Evolutionary conservation across 352 stramenopile species (phyloP).

Genomic region (Phytophthora vignae): DNA sequence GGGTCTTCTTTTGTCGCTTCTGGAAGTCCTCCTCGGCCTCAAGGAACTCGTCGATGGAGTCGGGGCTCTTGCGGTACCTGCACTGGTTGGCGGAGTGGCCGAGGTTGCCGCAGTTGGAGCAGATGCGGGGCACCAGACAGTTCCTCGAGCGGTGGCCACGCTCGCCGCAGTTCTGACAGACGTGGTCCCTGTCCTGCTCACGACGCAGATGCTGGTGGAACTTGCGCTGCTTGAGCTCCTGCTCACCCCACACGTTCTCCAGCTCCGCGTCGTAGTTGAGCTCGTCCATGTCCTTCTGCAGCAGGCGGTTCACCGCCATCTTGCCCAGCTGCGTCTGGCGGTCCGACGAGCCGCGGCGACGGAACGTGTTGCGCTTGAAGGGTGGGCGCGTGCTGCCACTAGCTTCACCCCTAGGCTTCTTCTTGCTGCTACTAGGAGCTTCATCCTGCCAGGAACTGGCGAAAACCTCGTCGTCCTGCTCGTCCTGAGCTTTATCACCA

Average conservation of each 20-base stretch:
- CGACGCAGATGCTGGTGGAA: slow-evolving; percentile 68
- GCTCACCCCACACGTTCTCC: slow-evolving; percentile 49
- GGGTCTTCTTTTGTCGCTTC: slow-evolving; percentile 29
- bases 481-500: slow-evolving; percentile 3
- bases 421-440: neutral
- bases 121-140: slow-evolving; percentile 81
- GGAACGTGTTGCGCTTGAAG: slow-evolving; percentile 15
- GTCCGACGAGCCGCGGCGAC: slow-evolving; percentile 21
- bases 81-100: slow-evolving; percentile 66
- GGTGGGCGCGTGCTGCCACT: neutral
- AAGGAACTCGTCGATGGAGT: slow-evolving; percentile 43
- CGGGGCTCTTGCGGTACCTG: slow-evolving; percentile 38
- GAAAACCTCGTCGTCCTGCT: slow-evolving; percentile 19
- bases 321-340: slow-evolving; percentile 22
- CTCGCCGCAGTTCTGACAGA: slow-evolving; percentile 85
- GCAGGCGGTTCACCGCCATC: slow-evolving; percentile 22
- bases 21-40: slow-evolving; percentile 27
- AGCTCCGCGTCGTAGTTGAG: slow-evolving; percentile 83
- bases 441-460: slow-evolving; percentile 10
- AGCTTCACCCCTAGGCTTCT: neutral
- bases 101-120: slow-evolving; percentile 79
- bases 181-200: slow-evolving; percentile 63
- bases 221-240: slow-evolving; percentile 58
- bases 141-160: slow-evolving; percentile 69
- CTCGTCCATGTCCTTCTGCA: slow-evolving; percentile 46